These are phyloP conservation scores for Penicillium cosmopolitanum DNA, from an alignment of 495 filamentous ascomycete species.

Conservation along the genomic window DNA sequence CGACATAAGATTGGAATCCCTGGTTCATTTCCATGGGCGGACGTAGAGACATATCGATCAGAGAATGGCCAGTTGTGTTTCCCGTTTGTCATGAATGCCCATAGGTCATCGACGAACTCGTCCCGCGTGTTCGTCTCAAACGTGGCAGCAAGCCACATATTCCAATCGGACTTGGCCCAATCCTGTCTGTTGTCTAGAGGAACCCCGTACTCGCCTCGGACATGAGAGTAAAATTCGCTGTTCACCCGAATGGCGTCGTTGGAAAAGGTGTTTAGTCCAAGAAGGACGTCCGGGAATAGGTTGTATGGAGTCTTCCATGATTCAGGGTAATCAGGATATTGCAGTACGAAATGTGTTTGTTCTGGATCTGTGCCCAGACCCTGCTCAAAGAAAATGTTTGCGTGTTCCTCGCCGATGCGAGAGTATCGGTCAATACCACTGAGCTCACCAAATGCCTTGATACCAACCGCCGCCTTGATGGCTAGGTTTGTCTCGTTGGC, in stretches of 20 bases:
- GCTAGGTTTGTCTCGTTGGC: constrained; percentile 61
- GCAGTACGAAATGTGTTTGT: constrained; percentile 49
- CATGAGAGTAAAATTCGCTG: constrained; percentile 40
- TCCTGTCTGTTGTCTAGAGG: constrained; percentile 47
- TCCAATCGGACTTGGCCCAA: constrained; percentile 57
- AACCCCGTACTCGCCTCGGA: constrained; percentile 47
- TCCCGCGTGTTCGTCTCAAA: constrained; percentile 34
- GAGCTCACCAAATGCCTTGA: constrained; percentile 52
- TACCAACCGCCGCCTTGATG: constrained; percentile 58
- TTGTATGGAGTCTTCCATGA: constrained; percentile 51
- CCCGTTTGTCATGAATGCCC: constrained; percentile 52
- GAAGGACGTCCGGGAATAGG: constrained; percentile 48
- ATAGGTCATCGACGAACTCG: constrained; percentile 46
- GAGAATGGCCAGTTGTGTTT: constrained; percentile 45
- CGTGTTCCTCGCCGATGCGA: constrained; percentile 41
- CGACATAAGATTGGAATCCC: constrained; percentile 44
- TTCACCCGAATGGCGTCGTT: constrained; percentile 42
- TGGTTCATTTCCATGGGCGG: constrained; percentile 39
- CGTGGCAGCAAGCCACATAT: constrained; percentile 49
- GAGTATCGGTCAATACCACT: constrained; percentile 44
- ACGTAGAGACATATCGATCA: constrained; percentile 47
- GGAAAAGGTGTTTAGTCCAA: constrained; percentile 47
- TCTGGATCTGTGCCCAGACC: constrained; percentile 40
- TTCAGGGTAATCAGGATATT: constrained; percentile 40
- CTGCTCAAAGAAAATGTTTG: constrained; percentile 42